These are phyloP conservation scores for Psilocybe sp. DNA, from an alignment of 768 basidiomycete species.

Conservation along the genomic window DNA sequence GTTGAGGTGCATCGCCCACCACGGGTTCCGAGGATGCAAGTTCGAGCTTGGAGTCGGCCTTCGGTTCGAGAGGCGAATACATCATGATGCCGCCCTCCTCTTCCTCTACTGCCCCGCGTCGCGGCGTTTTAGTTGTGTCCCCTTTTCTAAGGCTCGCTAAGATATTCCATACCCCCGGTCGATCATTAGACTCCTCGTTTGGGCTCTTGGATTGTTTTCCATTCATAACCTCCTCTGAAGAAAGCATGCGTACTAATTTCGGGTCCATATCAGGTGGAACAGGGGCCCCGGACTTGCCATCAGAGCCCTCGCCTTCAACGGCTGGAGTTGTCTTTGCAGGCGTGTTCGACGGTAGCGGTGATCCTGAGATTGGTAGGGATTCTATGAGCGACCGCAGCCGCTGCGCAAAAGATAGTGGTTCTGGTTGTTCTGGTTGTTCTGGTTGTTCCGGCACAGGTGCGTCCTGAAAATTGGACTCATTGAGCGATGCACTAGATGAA, in stretches of 20 bases:
- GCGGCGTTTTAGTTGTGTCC: slow-evolving; percentile 13
- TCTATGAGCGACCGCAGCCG: slow-evolving; percentile 35
- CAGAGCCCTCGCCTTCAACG: slow-evolving; percentile 17
- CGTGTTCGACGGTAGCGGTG: slow-evolving; percentile 20
- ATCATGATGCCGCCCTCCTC: slow-evolving; percentile 68
- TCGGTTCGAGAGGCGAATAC: slow-evolving; percentile 68
- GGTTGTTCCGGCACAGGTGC: slow-evolving; percentile 24
- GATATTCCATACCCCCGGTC: slow-evolving; percentile 57
- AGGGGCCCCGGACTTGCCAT: slow-evolving; percentile 28
- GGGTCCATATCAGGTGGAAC: slow-evolving; percentile 44
- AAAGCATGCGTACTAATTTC: slow-evolving; percentile 47
- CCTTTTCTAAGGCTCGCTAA: slow-evolving; percentile 46
- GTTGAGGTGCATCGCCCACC: slow-evolving; percentile 40
- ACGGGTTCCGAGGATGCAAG: slow-evolving; percentile 65
- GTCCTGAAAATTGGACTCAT: slow-evolving; percentile 19
- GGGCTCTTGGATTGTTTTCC: slow-evolving; percentile 22
- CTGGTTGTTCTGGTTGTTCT: slow-evolving; percentile 34
- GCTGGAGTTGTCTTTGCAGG: slow-evolving; percentile 11
- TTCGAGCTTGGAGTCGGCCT: slow-evolving; percentile 60
- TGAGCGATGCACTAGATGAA: slow-evolving; percentile 13
- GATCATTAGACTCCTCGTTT: slow-evolving; percentile 11
- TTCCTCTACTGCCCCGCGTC: slow-evolving; percentile 31
- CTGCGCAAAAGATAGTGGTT: slow-evolving; percentile 35
- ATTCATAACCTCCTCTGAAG: slow-evolving; percentile 65
- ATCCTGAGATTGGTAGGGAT: slow-evolving; percentile 25